Evolutionary conservation across 208 protist species (phyloP).

Genomic region (Leishmania turanica): DNA sequence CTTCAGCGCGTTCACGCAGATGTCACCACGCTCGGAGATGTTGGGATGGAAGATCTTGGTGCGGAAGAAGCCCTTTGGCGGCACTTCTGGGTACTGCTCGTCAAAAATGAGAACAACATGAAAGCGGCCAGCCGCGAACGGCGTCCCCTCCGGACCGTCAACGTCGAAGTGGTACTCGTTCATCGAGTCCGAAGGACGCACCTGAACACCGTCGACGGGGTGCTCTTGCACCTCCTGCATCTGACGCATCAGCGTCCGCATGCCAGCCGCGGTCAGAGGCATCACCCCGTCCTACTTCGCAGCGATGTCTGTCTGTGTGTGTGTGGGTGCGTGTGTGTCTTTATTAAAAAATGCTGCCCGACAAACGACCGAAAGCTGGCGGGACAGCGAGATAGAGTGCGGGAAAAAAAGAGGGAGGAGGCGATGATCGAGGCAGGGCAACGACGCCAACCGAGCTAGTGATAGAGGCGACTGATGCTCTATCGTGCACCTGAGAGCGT

Average conservation of each 20-base stretch:
- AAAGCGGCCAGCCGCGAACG: slow-evolving; percentile 96
- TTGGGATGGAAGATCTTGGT: slow-evolving; percentile 99
- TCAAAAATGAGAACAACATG: slow-evolving; percentile 92
- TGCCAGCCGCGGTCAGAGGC: slow-evolving; percentile 77
- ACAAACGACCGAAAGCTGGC: background rate
- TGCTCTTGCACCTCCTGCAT: slow-evolving; percentile 70
- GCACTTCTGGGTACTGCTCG: slow-evolving; percentile 94
- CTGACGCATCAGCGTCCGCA: slow-evolving; percentile 87
- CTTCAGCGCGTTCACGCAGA: slow-evolving; percentile 99
- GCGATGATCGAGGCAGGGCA: background rate
- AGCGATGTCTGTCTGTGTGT: background rate
- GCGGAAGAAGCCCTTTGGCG: slow-evolving; percentile 97
- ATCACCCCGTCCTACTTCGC: slow-evolving; percentile 23
- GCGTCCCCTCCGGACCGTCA: slow-evolving; percentile 95
- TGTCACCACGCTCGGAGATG: slow-evolving; percentile 97
- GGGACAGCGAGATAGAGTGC: too few species aligned
- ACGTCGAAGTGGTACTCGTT: slow-evolving; percentile 94
- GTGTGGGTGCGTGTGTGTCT: too few species aligned
- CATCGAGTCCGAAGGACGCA: slow-evolving; percentile 90
- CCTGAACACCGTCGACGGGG: slow-evolving; percentile 91
- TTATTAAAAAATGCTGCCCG: background rate
- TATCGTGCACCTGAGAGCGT: background rate
- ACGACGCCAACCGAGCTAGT: background rate
- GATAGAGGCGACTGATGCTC: too few species aligned
- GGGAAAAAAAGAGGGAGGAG: background rate